Conservation (phyloP, 164 flowering plant genomes). For the Vitis cinerea region DNA sequence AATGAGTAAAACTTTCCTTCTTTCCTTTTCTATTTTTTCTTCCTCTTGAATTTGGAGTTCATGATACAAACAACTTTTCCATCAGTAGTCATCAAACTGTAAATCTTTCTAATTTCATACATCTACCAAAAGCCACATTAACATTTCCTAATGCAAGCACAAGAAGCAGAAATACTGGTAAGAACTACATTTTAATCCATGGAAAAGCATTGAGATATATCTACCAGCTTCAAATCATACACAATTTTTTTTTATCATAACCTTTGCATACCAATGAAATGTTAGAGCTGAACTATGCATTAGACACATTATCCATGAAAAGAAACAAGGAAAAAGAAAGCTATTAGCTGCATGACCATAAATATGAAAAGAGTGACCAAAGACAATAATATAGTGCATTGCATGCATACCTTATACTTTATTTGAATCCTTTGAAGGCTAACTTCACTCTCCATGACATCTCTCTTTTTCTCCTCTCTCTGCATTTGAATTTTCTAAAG, state of each 20-base stretch:
- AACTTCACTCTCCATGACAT: conserved; percentile 87
- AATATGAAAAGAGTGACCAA: not conserved
- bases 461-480: conserved; percentile 98
- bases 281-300: not conserved
- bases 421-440: conserved; percentile 82
- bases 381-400: not conserved
- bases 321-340: not conserved
- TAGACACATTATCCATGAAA: not conserved
- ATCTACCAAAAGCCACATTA: too few relatives aligned
- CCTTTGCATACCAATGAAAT: not conserved
- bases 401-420: conserved; percentile 66
- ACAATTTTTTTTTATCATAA: not conserved
- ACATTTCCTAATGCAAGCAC: too few relatives aligned
- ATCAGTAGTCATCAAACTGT: too few relatives aligned
- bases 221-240: too few relatives aligned
- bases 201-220: too few relatives aligned
- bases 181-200: too few relatives aligned
- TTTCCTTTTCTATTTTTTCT: too few relatives aligned
- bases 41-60: too few relatives aligned
- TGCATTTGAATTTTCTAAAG: conserved; percentile 28
- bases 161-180: too few relatives aligned
- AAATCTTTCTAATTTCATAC: too few relatives aligned
- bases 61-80: too few relatives aligned
- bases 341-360: not conserved
- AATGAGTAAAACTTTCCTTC: too few relatives aligned